Evolutionary conservation across 108 stramenopile species (phyloP).

Genomic region (Thalassiosira profunda): DNA sequence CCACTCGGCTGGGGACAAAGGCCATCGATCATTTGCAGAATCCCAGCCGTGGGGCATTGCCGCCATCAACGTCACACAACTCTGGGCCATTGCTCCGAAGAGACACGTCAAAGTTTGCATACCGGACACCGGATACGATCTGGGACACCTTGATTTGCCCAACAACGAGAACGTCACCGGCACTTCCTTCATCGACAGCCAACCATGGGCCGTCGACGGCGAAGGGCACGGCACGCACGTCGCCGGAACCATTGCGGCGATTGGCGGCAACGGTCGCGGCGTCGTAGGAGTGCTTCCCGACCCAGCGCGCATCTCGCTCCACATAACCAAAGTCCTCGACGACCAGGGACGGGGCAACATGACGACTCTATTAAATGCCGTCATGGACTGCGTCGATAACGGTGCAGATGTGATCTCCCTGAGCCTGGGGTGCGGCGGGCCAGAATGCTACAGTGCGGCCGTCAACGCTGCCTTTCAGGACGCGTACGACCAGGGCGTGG

Average conservation of each 20-base stretch:
- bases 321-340: conserved; percentile 48
- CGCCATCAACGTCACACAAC: conserved; percentile 36
- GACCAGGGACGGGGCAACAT: conserved; percentile 41
- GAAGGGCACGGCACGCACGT: conserved; percentile 50
- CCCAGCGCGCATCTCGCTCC: conserved; percentile 20
- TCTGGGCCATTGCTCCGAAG: conserved; percentile 12
- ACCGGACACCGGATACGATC: conserved; percentile 60
- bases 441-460: conserved; percentile 1
- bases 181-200: conserved; percentile 2
- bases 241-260: conserved; percentile 49
- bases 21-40: background rate
- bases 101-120: conserved; percentile 52
- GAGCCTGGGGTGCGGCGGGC: conserved; percentile 54
- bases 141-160: conserved; percentile 56
- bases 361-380: conserved; percentile 39
- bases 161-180: conserved; percentile 21
- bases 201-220: conserved; percentile 56
- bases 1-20: too few species aligned
- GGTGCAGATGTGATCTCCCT: conserved; percentile 62
- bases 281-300: conserved; percentile 16
- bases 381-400: conserved; percentile 41
- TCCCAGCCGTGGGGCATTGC: conserved; percentile 29
- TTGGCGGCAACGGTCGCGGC: conserved; percentile 21
- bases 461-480: conserved; percentile 7
- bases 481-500: conserved; percentile 46